Conservation (phyloP, 495 filamentous ascomycete genomes). For the Aspergillus funiculosus region DNA sequence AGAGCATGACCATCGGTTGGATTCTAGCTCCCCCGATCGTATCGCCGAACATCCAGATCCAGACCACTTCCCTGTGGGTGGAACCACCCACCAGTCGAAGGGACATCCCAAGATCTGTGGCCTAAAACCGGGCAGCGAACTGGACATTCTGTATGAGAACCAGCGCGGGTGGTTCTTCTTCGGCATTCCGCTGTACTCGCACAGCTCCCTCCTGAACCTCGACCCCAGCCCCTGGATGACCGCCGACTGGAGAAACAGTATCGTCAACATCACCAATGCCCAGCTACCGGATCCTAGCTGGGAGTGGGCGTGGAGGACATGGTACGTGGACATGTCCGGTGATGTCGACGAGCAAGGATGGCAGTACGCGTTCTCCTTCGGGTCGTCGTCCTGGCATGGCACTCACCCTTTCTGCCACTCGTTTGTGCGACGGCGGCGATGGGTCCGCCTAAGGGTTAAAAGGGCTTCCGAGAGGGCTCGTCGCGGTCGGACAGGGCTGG, state of each 20-base stretch:
- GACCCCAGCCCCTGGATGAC: constrained; percentile 88
- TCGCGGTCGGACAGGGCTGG: constrained; percentile 28
- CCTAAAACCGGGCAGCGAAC: constrained; percentile 37
- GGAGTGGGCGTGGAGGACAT: constrained; percentile 92
- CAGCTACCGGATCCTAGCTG: constrained; percentile 93
- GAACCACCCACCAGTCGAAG: constrained; percentile 3
- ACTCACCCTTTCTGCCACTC: constrained; percentile 87
- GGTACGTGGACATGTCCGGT: constrained; percentile 88
- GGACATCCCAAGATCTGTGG: constrained; percentile 11
- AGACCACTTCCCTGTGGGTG: constrained; percentile 7
- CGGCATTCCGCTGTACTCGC: constrained; percentile 82
- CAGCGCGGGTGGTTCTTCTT: constrained; percentile 80
- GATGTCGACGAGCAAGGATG: constrained; percentile 90
- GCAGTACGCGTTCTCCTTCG: constrained; percentile 89
- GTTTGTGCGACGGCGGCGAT: constrained; percentile 81
- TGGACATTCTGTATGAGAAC: constrained; percentile 95
- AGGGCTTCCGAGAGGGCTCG: constrained; percentile 20
- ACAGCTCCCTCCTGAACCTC: constrained; percentile 75
- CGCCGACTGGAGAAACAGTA: constrained; percentile 58
- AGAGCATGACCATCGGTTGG: not conserved
- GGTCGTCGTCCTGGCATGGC: constrained; percentile 82
- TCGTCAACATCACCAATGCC: constrained; percentile 82
- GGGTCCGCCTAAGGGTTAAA: constrained; percentile 80
- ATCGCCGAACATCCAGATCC: not conserved
- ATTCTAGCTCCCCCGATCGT: not conserved